phyloP scores from a whole-genome alignment of 2,329 filamentous ascomycete genomes.

The Capronia americana region DNA sequence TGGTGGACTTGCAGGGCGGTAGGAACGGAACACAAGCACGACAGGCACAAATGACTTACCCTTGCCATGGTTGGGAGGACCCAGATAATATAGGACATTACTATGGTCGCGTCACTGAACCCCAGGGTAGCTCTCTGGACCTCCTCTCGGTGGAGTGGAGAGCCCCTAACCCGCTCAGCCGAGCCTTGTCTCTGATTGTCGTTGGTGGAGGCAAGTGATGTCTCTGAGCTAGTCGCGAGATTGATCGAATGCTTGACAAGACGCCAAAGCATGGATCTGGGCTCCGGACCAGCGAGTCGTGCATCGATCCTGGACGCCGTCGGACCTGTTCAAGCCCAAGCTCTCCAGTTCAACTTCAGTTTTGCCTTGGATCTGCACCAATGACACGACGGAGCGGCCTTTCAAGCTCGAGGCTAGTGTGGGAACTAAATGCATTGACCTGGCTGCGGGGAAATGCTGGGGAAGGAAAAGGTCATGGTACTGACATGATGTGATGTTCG shows the following conservation, averaged over 20 bases:
- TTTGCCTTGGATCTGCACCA: conserved; percentile 16
- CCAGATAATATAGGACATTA: conserved; percentile 28
- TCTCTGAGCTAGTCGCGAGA: conserved; percentile 22
- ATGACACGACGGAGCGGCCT: conserved; percentile 13
- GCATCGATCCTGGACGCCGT: conserved; percentile 10
- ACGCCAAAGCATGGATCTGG: conserved; percentile 20
- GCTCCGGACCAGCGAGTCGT: conserved; percentile 25
- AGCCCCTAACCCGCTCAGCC: conserved; percentile 36
- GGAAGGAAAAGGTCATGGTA: conserved; percentile 25
- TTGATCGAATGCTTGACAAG: conserved; percentile 26
- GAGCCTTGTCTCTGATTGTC: conserved; percentile 21
- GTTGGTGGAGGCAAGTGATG: conserved; percentile 16
- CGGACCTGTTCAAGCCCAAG: conserved; percentile 24
- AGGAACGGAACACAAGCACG: conserved; percentile 25
- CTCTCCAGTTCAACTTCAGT: conserved; percentile 16
- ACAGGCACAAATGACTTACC: conserved; percentile 1
- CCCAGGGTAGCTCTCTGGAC: conserved; percentile 26
- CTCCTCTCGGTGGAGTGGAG: conserved; percentile 39
- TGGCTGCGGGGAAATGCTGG: conserved; percentile 37
- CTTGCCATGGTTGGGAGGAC: conserved; percentile 13
- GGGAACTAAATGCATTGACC: conserved; percentile 21
- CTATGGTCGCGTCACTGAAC: conserved; percentile 28
- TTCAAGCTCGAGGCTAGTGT: conserved; percentile 31
- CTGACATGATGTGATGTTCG: conserved; percentile 10
- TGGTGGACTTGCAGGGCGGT: conserved; percentile 5